phyloP scores from a whole-genome alignment of 805 yeast genomes.

The Teunomyces lycoperdinae region DNA sequence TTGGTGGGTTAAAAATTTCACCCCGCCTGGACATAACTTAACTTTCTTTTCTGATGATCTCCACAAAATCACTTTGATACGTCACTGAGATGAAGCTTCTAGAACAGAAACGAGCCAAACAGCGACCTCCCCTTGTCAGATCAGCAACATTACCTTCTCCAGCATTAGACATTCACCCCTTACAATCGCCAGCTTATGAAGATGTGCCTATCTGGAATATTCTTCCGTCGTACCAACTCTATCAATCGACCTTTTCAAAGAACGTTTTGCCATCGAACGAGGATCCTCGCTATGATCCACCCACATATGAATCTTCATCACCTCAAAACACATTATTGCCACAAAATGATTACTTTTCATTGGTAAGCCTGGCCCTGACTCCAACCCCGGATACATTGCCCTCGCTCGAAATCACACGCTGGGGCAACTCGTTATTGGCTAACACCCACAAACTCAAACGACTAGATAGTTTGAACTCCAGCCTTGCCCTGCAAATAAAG shows the following conservation, averaged over 20 bases:
- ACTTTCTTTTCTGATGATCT: background rate
- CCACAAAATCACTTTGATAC: background rate
- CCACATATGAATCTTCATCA: conserved; percentile 15
- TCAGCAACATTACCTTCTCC: background rate
- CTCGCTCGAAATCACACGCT: conserved; percentile 11
- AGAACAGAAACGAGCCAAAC: background rate
- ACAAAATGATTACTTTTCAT: conserved; percentile 4
- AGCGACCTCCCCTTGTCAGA: background rate
- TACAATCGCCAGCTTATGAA: conserved; percentile 23
- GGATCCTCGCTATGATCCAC: conserved; percentile 20
- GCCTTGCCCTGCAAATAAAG: conserved; percentile 16
- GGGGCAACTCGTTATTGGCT: conserved; percentile 29
- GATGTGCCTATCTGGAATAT: conserved; percentile 30
- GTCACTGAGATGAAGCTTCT: background rate
- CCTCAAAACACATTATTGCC: background rate
- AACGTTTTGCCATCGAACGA: conserved; percentile 19
- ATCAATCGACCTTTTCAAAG: conserved; percentile 27
- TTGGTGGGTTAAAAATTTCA: too few species aligned
- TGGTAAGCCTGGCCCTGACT: background rate
- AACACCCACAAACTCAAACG: conserved; percentile 24
- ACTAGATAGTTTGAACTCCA: conserved; percentile 13
- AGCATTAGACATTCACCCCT: conserved; percentile 11
- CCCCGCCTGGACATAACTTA: background rate
- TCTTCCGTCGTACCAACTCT: conserved; percentile 30
- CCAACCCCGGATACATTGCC: background rate